Evolutionary conservation across 495 filamentous ascomycete genomes (phyloP).

Genomic region (Neurospora tetrasperma): DNA sequence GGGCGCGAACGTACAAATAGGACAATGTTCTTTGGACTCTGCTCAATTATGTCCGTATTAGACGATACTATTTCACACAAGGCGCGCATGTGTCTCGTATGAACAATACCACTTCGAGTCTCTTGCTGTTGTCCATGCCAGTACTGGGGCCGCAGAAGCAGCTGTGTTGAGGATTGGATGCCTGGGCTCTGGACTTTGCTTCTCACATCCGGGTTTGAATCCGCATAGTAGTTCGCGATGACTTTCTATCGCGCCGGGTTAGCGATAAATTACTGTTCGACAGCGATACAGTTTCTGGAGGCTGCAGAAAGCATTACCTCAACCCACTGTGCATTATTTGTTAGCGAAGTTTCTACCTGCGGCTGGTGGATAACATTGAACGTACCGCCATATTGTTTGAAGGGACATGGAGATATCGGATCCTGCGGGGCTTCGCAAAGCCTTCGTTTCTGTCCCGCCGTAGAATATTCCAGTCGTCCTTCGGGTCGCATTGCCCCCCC

Average conservation of each 20-base stretch:
- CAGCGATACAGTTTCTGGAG: not conserved
- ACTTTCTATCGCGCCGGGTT: slow-evolving; percentile 2
- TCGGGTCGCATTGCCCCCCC: not conserved
- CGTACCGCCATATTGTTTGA: slow-evolving; percentile 15
- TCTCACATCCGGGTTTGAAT: slow-evolving; percentile 1
- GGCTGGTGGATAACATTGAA: no score
- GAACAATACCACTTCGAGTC: slow-evolving; percentile 13
- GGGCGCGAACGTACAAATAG: not conserved
- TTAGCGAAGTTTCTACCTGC: not conserved
- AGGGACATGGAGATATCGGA: slow-evolving; percentile 13
- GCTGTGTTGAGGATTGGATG: not conserved
- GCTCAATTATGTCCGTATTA: not conserved
- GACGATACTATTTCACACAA: slow-evolving; percentile 23
- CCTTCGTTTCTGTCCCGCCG: not conserved
- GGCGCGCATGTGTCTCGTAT: slow-evolving; percentile 30
- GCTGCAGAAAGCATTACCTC: slow-evolving; percentile 2
- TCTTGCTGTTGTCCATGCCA: slow-evolving; percentile 24
- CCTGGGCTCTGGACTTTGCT: not conserved
- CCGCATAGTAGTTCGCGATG: slow-evolving; percentile 12
- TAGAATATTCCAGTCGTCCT: not conserved
- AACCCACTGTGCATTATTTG: slow-evolving; percentile 5
- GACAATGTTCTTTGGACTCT: not conserved
- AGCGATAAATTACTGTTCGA: not conserved
- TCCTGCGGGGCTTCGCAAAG: not conserved
- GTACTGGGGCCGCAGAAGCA: slow-evolving; percentile 21